Base-by-base conservation (phyloP, 2,329 filamentous ascomycete genomes). In the Bisporella sp. region DNA sequence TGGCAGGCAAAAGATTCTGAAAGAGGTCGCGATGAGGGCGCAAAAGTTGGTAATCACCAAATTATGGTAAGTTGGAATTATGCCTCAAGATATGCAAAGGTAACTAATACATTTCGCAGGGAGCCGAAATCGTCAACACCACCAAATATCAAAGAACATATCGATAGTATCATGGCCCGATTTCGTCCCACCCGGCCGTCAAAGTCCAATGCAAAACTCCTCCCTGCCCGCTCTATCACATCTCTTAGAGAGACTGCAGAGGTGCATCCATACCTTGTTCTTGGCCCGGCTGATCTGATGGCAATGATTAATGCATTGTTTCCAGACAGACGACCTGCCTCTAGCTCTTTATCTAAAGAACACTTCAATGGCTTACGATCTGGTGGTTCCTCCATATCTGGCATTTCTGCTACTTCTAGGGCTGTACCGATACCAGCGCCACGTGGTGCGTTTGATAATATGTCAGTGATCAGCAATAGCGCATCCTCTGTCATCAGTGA, bases 271-370 rank as follows among this genome's bases (percentile, higher is more conserved):
- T 93, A 89, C 63, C 73, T 95, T 61, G 85, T 92, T 33, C 70
- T 96, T 57, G 88, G 86, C 62, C 82, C 88, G 35, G 79, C 86
- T 40, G 91, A 96, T 65, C 72, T 95, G 57, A 73, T 86, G 35
- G 91, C 88, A 3, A 71, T 95, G 60, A 79, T 95, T 55, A 89
- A 93, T 66, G 85, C 86, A 8, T 77, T 96, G 11, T 95, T 91
- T 62, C 91, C 91, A 0, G 84, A 89, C 60, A 76, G 78, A 48
- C 74, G 84, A 40, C 82, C 85, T 1, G 73, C 75, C 35, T 88
- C 84, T 1, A 73, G 69, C 35, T 57, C 73, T 58, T 63, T 72
- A 59, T 61, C 70, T 58, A 61, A 68, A 64, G 63, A 76, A 50
- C 76, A 79, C 37, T 85, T 72, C 55, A 81, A 73, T 68, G 84